These are phyloP conservation scores for Elsinoe necatrix DNA, from an alignment of 2,329 filamentous ascomycete genomes.

Conservation along the genomic window DNA sequence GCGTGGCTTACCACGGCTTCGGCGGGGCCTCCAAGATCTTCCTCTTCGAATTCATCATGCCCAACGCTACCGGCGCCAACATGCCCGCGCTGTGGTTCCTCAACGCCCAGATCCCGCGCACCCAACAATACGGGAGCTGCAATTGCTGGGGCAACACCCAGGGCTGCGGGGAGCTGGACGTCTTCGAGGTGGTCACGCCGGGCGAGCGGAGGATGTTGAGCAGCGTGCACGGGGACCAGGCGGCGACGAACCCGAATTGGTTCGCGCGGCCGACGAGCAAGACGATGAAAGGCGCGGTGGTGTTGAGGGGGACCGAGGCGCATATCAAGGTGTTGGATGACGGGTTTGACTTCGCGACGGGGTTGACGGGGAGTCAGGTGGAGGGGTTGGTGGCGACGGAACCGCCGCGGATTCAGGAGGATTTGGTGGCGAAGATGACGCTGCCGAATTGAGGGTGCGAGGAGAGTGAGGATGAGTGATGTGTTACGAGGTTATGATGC, in stretches of 20 bases:
- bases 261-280: conserved; percentile 6
- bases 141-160: conserved; percentile 17
- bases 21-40: conserved; percentile 13
- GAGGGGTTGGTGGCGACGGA: conserved; percentile 4
- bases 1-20: conserved; percentile 16
- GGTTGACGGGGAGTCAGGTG: conserved; percentile 7
- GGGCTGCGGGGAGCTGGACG: conserved; percentile 15
- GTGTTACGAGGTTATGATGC: background rate
- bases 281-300: conserved; percentile 16
- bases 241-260: conserved; percentile 14
- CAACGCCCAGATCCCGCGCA: conserved; percentile 16
- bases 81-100: conserved; percentile 16
- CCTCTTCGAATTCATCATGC: conserved; percentile 17
- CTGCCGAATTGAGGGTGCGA: background rate
- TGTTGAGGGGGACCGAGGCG: background rate
- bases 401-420: background rate
- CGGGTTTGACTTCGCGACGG: conserved; percentile 6
- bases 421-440: conserved; percentile 2
- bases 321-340: conserved; percentile 13
- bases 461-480: background rate
- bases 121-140: conserved; percentile 15
- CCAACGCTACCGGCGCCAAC: conserved; percentile 6
- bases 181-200: conserved; percentile 10
- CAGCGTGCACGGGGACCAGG: conserved; percentile 15
- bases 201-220: conserved; percentile 14